A percentile compares a stretch with the other conserved stretches of the same genome.
Conservation (phyloP, 768 basidiomycete species). For the Galerina sulciceps region DNA sequence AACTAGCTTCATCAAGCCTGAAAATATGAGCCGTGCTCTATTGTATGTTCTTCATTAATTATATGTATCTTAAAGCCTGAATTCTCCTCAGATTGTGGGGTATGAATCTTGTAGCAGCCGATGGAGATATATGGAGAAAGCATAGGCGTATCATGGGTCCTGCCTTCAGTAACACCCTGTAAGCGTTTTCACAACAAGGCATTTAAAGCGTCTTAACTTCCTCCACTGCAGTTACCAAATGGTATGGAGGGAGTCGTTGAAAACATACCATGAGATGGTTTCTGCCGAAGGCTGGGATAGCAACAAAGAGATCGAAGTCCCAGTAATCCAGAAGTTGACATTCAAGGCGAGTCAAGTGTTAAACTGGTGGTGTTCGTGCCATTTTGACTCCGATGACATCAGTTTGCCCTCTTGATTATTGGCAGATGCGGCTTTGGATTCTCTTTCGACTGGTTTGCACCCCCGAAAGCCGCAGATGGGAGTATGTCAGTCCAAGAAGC, state of each 20-base stretch:
- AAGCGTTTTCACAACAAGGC: conserved; percentile 15
- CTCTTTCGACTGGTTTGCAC: conserved; percentile 42
- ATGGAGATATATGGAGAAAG: conserved; percentile 48
- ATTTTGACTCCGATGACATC: background rate
- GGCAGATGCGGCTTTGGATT: conserved; percentile 53
- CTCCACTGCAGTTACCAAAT: conserved; percentile 35
- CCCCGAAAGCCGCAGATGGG: conserved; percentile 40
- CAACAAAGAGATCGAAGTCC: conserved; percentile 30
- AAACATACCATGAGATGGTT: conserved; percentile 45
- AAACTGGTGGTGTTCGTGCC: background rate
- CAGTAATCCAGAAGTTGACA: conserved; percentile 35
- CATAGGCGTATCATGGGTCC: conserved; percentile 49
- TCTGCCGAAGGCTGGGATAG: conserved; percentile 36
- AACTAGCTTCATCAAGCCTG: conserved; percentile 44
- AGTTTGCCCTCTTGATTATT: conserved; percentile 49
- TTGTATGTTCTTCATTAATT: conserved; percentile 28
- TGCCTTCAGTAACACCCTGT: conserved; percentile 47
- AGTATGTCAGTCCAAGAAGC: conserved; percentile 34
- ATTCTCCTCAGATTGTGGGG: conserved; percentile 43
- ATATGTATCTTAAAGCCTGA: background rate
- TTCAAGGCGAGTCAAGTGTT: conserved; percentile 32
- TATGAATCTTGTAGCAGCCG: conserved; percentile 48
- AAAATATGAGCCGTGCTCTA: conserved; percentile 30
- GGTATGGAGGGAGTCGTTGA: conserved; percentile 43
- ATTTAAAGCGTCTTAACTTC: background rate